Evolutionary conservation across 495 filamentous ascomycete genomes (phyloP).

Genomic region (Podospora sp.): DNA sequence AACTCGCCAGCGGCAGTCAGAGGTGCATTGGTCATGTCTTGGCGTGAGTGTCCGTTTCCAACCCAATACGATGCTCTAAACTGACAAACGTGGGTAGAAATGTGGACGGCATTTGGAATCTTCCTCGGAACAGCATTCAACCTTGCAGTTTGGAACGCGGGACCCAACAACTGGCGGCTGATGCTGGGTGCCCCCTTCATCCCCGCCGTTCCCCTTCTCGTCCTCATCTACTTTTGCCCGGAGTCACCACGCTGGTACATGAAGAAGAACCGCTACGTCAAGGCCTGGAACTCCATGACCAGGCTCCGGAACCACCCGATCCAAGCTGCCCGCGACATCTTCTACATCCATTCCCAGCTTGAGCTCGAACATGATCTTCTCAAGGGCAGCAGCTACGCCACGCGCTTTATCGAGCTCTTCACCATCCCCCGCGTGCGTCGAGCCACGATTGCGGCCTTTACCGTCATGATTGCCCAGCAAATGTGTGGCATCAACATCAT

Average conservation of each 20-base stretch:
- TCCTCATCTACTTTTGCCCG: conserved; percentile 72
- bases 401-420: conserved; percentile 60
- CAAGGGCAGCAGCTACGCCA: conserved; percentile 46
- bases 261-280: conserved; percentile 62
- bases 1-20: conserved; percentile 73
- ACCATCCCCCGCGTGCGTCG: conserved; percentile 62
- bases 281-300: conserved; percentile 65
- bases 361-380: conserved; percentile 44
- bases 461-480: conserved; percentile 80
- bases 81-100: conserved; percentile 40
- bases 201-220: conserved; percentile 67
- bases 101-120: conserved; percentile 85
- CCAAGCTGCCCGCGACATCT: conserved; percentile 77
- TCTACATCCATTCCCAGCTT: conserved; percentile 67
- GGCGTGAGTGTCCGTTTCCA: conserved; percentile 51
- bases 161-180: conserved; percentile 68
- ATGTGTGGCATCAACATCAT: conserved; percentile 85
- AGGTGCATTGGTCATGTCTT: conserved; percentile 80
- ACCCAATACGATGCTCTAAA: background rate
- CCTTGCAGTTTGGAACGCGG: conserved; percentile 60
- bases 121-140: conserved; percentile 73
- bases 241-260: conserved; percentile 68
- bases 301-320: conserved; percentile 64
- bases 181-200: conserved; percentile 78
- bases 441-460: conserved; percentile 62